Evolutionary conservation across 2,329 filamentous ascomycete genomes (phyloP).

Genomic region (Aspergillaceae sp.): DNA sequence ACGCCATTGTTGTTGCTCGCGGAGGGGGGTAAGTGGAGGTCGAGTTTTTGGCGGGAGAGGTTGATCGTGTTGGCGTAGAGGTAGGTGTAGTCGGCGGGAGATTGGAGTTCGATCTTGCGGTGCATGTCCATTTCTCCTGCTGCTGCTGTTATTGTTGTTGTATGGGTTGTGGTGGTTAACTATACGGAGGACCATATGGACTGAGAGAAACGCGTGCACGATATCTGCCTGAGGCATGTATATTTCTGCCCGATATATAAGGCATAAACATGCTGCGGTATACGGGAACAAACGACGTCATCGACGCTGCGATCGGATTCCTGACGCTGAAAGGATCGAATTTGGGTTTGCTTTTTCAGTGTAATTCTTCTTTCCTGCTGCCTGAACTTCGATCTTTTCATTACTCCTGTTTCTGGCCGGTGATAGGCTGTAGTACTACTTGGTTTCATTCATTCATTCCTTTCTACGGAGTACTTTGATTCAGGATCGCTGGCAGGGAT

Average conservation of each 20-base stretch:
- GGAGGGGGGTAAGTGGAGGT: constrained; percentile 40
- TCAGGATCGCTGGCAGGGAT: too few relatives aligned
- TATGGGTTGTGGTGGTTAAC: constrained; percentile 12
- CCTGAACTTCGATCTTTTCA: neutral
- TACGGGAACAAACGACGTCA: too few relatives aligned
- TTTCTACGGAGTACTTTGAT: neutral
- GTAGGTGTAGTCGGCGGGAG: constrained; percentile 41
- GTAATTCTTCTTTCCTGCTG: neutral
- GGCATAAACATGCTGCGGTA: too few relatives aligned
- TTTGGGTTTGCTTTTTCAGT: too few relatives aligned
- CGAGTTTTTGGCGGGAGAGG: constrained; percentile 40
- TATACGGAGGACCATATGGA: too few relatives aligned
- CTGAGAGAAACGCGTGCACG: too few relatives aligned
- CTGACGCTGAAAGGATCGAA: too few relatives aligned
- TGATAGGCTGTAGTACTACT: too few relatives aligned
- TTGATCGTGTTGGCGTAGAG: constrained; percentile 39
- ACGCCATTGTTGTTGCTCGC: constrained; percentile 25
- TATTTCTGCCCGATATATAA: too few relatives aligned
- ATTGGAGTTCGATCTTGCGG: constrained; percentile 45
- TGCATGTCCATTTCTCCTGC: constrained; percentile 15
- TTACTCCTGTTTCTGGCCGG: neutral
- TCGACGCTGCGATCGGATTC: too few relatives aligned
- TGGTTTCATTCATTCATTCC: neutral
- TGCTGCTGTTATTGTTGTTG: constrained; percentile 1
- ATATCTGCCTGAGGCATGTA: too few relatives aligned